Evolutionary conservation across 2,329 filamentous ascomycete genomes (phyloP).

Genomic region (Fusarium newnesense): DNA sequence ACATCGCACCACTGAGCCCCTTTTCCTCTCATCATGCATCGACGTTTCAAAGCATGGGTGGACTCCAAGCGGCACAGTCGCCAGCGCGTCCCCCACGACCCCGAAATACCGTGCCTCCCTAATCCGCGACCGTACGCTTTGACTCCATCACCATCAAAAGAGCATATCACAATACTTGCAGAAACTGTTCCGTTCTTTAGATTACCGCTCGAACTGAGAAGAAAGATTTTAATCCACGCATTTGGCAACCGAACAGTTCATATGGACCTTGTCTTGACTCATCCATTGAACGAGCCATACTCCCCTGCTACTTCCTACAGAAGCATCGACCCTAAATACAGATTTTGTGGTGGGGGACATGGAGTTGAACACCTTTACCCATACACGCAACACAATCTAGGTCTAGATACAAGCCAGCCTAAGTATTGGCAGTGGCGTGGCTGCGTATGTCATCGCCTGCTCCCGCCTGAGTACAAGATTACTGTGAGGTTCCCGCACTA

Average conservation of each 20-base stretch:
- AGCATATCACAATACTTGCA: fast-evolving
- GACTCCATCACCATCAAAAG: neutral
- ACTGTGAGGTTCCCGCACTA: fast-evolving
- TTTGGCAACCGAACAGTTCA: neutral
- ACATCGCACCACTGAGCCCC: neutral
- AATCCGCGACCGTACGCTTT: neutral
- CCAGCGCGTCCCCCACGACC: fast-evolving
- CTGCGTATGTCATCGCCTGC: conserved; percentile 7
- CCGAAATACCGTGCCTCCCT: neutral
- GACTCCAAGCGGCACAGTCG: neutral
- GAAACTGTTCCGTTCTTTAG: neutral
- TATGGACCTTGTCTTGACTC: neutral
- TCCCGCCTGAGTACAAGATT: fast-evolving
- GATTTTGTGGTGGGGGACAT: no score
- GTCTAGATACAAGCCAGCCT: neutral
- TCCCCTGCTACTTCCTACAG: no score
- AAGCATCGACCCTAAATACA: neutral
- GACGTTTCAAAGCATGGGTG: neutral
- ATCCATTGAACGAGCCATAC: neutral
- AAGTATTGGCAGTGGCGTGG: conserved; percentile 13
- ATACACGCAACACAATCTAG: fast-evolving
- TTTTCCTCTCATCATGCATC: neutral
- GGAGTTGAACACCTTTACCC: neutral
- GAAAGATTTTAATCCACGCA: neutral
- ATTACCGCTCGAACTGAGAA: fast-evolving